These are phyloP conservation scores for grape (Vitis vinifera) DNA, from an alignment of 164 flowering plant genomes.

Conservation along the genomic window DNA sequence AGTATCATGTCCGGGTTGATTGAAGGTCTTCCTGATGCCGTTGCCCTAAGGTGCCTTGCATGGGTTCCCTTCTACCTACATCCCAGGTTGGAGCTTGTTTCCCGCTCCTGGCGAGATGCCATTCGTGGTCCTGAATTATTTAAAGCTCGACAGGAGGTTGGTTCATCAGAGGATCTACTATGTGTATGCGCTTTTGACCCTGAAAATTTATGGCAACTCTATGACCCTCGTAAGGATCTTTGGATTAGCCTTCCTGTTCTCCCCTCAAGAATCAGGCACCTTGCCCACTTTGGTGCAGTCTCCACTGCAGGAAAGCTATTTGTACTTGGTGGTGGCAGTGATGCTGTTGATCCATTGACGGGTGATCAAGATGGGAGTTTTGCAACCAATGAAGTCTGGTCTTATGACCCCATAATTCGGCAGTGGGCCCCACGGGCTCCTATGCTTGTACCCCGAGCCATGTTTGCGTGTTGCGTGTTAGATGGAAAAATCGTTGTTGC, in stretches of 20 bases:
- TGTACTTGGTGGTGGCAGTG: conserved; percentile 95
- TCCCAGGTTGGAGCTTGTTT: conserved; percentile 77
- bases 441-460: conserved; percentile 87
- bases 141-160: conserved; percentile 69
- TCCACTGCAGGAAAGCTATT: conserved; percentile 75
- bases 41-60: conserved; percentile 87
- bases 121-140: conserved; percentile 68
- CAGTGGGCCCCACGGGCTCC: conserved; percentile 66
- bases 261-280: conserved; percentile 80
- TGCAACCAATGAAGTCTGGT: conserved; percentile 94
- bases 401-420: conserved; percentile 67
- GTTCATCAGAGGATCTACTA: conserved; percentile 67
- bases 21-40: conserved; percentile 97
- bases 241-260: conserved; percentile 87
- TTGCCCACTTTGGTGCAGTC: conserved; percentile 80
- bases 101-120: conserved; percentile 81
- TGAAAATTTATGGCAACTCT: conserved; percentile 89
- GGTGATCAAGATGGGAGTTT: conserved; percentile 94
- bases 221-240: conserved; percentile 71
- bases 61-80: conserved; percentile 76
- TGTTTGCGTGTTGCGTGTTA: conserved; percentile 91
- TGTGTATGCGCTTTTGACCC: conserved; percentile 86
- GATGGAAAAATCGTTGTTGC: conserved; percentile 88
- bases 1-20: conserved; percentile 74
- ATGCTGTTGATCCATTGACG: conserved; percentile 85